Base-by-base conservation (phyloP, 768 basidiomycete genomes). In the Amanita exitialis region DNA sequence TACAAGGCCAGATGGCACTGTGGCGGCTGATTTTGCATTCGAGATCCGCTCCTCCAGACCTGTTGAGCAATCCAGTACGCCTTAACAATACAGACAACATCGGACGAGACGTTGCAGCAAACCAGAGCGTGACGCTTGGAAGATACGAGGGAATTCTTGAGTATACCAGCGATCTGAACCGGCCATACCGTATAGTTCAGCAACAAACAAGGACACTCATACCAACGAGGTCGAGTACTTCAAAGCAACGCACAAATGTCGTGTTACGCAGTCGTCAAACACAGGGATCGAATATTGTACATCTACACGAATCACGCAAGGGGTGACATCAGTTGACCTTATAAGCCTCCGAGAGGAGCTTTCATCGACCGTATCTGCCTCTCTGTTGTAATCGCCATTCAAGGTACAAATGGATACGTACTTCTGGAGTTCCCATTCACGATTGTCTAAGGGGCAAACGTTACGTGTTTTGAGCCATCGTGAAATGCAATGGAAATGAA, bases 391-490 rank as follows among this genome's bases (percentile, higher is more conserved):
- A 21, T 36, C 46, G 15, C 9, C 4, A 16, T 23, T 16, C n/a
- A 44, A 46, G 32, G 39, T 53, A 12, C 27, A n/a, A 45, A 16
- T 49, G 15, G 16, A 4, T n/a, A 75, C 87, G 57, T 67, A 93
- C 90, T 93, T 94, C 69, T 96, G 92, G 64, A 96, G 67, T 63
- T 96, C 92, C 92, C 92, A 96, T 65, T 96, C 92, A 61, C 93
- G 80, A 68, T 96, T 96, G 67, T 95, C 93, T 54, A 95, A 67
- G 3, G 92, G 92, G 66, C 92, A 95, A 27, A 94, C 92, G 60
- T 95, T 93, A 57, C 92, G 77, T 18, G 96, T 98, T 77, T 98
- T 99, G 55, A 99, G 76, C 96, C 96, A 99, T 41, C 96, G 83
- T 6, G 49, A 52, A 18, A 51, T 54, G 43, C 48, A 54, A 37